These are phyloP conservation scores for Elsinoe necatrix DNA, from an alignment of 2,329 filamentous ascomycete genomes.

Conservation along the genomic window DNA sequence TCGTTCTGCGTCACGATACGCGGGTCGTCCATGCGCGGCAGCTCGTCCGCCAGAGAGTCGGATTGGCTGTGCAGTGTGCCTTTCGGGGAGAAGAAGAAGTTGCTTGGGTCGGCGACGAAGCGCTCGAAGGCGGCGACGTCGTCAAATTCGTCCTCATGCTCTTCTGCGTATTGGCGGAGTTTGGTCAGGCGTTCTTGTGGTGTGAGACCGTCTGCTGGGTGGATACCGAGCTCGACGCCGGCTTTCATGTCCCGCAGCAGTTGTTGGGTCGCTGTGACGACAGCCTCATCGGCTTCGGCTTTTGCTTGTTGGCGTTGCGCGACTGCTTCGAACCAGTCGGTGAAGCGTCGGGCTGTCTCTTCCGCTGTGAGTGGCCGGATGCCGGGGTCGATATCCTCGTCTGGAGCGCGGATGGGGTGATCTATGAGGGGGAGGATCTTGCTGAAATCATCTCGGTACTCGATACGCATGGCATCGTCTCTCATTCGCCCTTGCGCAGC, in stretches of 20 bases:
- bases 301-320: constrained; percentile 15
- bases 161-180: constrained; percentile 16
- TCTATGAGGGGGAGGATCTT: constrained; percentile 71
- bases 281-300: constrained; percentile 33
- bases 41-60: constrained; percentile 41
- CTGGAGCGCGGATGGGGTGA: constrained; percentile 42
- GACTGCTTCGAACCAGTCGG: constrained; percentile 26
- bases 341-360: constrained; percentile 54
- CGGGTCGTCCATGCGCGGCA: constrained; percentile 39
- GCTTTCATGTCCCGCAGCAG: constrained; percentile 22
- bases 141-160: constrained; percentile 38
- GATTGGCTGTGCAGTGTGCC: constrained; percentile 40
- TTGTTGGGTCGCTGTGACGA: constrained; percentile 22
- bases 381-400: constrained; percentile 45
- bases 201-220: constrained; percentile 24
- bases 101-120: constrained; percentile 39
- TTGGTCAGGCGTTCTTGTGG: constrained; percentile 18
- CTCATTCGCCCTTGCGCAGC: constrained; percentile 63
- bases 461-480: constrained; percentile 60
- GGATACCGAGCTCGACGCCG: constrained; percentile 17
- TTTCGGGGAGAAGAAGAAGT: constrained; percentile 39
- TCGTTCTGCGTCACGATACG: constrained; percentile 32
- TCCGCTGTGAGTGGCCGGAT: constrained; percentile 54
- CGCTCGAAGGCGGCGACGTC: constrained; percentile 32
- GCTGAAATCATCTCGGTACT: constrained; percentile 77